A percentile compares a stretch with the other conserved stretches of the same genome.
phyloP scores from a whole-genome alignment of 768 basidiomycete species.

The Rhodotorula toruloides region DNA sequence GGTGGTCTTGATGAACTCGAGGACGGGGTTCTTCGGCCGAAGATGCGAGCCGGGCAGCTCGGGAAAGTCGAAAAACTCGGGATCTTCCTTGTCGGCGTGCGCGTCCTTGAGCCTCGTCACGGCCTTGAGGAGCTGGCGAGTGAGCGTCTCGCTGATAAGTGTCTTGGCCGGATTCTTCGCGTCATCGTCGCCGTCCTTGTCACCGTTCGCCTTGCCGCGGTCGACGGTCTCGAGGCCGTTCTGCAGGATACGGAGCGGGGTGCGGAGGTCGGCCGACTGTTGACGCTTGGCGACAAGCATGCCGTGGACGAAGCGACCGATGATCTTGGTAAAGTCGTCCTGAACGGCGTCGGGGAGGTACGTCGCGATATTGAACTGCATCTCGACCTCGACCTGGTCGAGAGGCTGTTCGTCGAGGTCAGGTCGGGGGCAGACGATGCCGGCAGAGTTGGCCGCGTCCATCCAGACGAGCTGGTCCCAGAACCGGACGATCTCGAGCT shows the following conservation, averaged over 20 bases:
- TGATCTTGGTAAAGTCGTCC: slow-evolving; percentile 62
- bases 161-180: slow-evolving; percentile 66
- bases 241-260: slow-evolving; percentile 67
- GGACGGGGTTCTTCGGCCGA: slow-evolving; percentile 66
- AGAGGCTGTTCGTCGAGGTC: slow-evolving; percentile 60
- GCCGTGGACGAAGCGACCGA: slow-evolving; percentile 80
- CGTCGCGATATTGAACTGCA: slow-evolving; percentile 77
- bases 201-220: slow-evolving; percentile 53
- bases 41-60: slow-evolving; percentile 79
- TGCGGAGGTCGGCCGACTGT: slow-evolving; percentile 57
- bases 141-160: slow-evolving; percentile 74
- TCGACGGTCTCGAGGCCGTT: slow-evolving; percentile 47
- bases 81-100: slow-evolving; percentile 26
- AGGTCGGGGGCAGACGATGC: slow-evolving; percentile 70
- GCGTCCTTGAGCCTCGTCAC: slow-evolving; percentile 55
- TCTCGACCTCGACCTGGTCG: slow-evolving; percentile 68
- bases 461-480: slow-evolving; percentile 94
- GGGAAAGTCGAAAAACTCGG: slow-evolving; percentile 65
- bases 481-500: slow-evolving; percentile 75
- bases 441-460: slow-evolving; percentile 89
- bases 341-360: slow-evolving; percentile 84
- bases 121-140: slow-evolving; percentile 67
- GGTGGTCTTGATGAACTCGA: slow-evolving; percentile 82
- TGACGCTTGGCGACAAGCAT: slow-evolving; percentile 63
- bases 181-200: slow-evolving; percentile 60